Evolutionary conservation across 2,329 filamentous ascomycete genomes (phyloP), one percentile per base, ranked within the genome.

Genomic region (Penicillium sp.): DNA sequence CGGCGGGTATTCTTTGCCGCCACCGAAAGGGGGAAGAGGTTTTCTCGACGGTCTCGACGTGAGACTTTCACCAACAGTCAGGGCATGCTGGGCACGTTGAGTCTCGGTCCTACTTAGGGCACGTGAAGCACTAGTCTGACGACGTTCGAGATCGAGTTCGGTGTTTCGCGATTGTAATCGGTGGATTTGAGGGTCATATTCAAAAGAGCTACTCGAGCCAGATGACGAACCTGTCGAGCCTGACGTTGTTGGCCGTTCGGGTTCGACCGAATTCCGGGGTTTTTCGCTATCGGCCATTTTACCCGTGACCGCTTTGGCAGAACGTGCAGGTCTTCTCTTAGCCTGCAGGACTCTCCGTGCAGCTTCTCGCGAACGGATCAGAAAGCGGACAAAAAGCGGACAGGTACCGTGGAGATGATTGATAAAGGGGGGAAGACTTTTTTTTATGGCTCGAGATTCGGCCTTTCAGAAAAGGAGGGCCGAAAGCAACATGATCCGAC

Each of bases 1-100:
- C 9, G 80, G 79, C 2, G 81, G 81, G 53, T 79, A 81, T 1
- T 78, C 72, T 58, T 81, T 83, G 4, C 76, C 80, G 14, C 47
- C 69, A 50, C 66, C 67, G 45, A 66, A 68, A 16, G 59, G 45
- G 4, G 67, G 67, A 3, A 69, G 44, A 5, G 67, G 64, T 5
- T 46, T 45, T 29, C 49, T 59, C 3, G 67, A 67, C 1, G 55
- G 54, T 22, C 65, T 64, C 22, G 66, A 66, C 39, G 55, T 62
- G 39, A 66, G 51, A 38, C 65, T 67, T 45, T 68, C 66, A n/a
- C 67, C 67, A 31, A 69, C 67, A 2, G 67, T 69, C 43, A 66
- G 53, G 65, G 73, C 65, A 79, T 82, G 50, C 34, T 70, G 68
- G 5, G 68, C 60, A 2, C 68, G 64, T 31, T 70, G 67, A 1